Percentiles rank a stretch among this genome's conserved stretches.
These are phyloP conservation scores for Paramecium caudatum DNA, from an alignment of 73 alveolate genomes.

Conservation along the genomic window DNA sequence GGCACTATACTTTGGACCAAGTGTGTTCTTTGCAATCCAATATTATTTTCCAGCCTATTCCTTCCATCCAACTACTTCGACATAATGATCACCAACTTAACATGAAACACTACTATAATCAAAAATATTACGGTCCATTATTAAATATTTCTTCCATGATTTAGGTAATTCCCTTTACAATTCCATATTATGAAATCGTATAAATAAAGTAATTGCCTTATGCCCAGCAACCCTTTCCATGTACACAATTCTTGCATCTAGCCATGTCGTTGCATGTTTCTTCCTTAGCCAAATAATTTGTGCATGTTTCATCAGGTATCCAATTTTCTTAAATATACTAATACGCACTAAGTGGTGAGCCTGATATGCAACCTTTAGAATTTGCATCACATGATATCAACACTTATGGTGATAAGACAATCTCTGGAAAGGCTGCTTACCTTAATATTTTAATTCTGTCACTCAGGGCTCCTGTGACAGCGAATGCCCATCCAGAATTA, in stretches of 20 bases:
- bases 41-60: conserved; percentile 84
- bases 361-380: conserved; percentile 91
- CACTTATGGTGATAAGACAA: conserved; percentile 87
- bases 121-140: conserved; percentile 88
- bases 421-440: conserved; percentile 89
- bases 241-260: conserved; percentile 63
- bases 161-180: conserved; percentile 86
- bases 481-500: conserved; percentile 95
- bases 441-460: conserved; percentile 88
- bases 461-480: conserved; percentile 86
- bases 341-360: conserved; percentile 84
- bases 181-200: conserved; percentile 79
- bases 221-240: conserved; percentile 69
- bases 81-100: conserved; percentile 81
- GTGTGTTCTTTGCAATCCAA: conserved; percentile 96
- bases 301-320: conserved; percentile 90
- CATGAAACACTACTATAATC: conserved; percentile 32
- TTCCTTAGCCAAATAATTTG: conserved; percentile 80
- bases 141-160: conserved; percentile 91
- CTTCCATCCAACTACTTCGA: conserved; percentile 96
- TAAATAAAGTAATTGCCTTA: conserved; percentile 71
- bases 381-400: conserved; percentile 84
- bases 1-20: conserved; percentile 91
- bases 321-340: conserved; percentile 79
- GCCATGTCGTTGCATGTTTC: conserved; percentile 78